phyloP scores from a whole-genome alignment of 371 early-diverging fungal genomes.

The Mucor saturninus region DNA sequence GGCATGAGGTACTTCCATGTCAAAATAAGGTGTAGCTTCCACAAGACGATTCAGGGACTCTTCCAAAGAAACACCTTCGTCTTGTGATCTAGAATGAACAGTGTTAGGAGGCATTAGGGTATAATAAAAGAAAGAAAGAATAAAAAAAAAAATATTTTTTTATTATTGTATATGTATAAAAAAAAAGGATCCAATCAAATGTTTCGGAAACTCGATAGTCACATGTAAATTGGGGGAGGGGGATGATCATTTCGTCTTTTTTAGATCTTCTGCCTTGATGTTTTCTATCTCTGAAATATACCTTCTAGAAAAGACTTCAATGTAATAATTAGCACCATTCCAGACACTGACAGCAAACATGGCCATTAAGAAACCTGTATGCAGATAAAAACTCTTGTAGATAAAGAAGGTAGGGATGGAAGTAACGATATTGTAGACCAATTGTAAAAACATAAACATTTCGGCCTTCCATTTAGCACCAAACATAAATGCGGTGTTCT shows the following conservation, averaged over 20 bases:
- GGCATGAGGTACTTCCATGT: slow-evolving; percentile 55
- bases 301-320: slow-evolving; percentile 72
- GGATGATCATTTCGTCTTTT: too few relatives aligned
- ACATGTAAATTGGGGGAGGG: too few relatives aligned
- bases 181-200: not conserved
- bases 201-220: too few relatives aligned
- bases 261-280: slow-evolving; percentile 12
- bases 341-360: slow-evolving; percentile 68
- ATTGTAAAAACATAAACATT: slow-evolving; percentile 72
- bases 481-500: slow-evolving; percentile 54
- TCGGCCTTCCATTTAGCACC: slow-evolving; percentile 60
- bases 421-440: slow-evolving; percentile 60
- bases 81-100: slow-evolving; percentile 3
- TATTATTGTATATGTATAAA: not conserved
- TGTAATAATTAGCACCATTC: slow-evolving; percentile 77
- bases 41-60: slow-evolving; percentile 39
- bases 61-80: slow-evolving; percentile 9
- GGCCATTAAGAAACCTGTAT: slow-evolving; percentile 60
- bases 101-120: slow-evolving; percentile 24
- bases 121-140: slow-evolving; percentile 1
- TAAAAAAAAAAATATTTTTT: not conserved
- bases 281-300: slow-evolving; percentile 61
- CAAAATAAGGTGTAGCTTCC: slow-evolving; percentile 56
- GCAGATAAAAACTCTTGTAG: slow-evolving; percentile 57
- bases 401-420: slow-evolving; percentile 49